Conservation (phyloP, 129 eudicot genomes). For the Tanacetum coccineum region DNA sequence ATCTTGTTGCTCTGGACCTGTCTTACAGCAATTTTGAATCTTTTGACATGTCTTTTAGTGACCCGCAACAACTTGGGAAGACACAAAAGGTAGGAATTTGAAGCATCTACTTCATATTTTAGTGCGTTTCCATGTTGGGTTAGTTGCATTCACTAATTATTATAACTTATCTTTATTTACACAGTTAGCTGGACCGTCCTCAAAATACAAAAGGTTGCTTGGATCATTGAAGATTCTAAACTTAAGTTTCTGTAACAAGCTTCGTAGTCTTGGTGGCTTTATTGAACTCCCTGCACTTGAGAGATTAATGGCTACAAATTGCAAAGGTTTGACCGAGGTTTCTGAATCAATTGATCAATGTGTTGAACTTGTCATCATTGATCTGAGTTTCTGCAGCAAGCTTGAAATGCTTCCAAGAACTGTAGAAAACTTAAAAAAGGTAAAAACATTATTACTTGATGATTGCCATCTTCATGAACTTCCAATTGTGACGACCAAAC, state of each 20-base stretch:
- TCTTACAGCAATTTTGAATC: slow-evolving; percentile 12
- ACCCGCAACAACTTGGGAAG: neutral
- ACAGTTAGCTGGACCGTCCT: neutral
- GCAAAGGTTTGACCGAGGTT: slow-evolving; percentile 1
- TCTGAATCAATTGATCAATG: slow-evolving; percentile 10
- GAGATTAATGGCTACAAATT: neutral
- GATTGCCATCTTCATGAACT: too few species aligned
- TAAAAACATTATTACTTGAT: too few species aligned
- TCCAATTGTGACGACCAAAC: too few species aligned
- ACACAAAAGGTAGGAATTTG: slow-evolving; percentile 19
- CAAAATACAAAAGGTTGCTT: slow-evolving; percentile 4
- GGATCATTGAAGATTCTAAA: slow-evolving; percentile 21
- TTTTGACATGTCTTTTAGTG: slow-evolving; percentile 8
- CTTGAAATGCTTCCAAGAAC: slow-evolving; percentile 7
- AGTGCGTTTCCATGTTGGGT: neutral
- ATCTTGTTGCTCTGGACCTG: slow-evolving; percentile 29
- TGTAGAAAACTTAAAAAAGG: neutral
- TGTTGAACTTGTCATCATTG: slow-evolving; percentile 6
- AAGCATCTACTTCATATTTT: neutral
- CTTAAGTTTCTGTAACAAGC: slow-evolving; percentile 3
- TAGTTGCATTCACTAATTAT: neutral
- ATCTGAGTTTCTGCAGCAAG: neutral
- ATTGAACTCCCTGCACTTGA: slow-evolving; percentile 4
- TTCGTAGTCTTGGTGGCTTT: slow-evolving; percentile 11
- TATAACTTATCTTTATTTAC: neutral